Evolutionary conservation across 2,329 filamentous ascomycete genomes (phyloP), one percentile per base, ranked within the genome.

Genomic region (Phyllosticta capitalensis): DNA sequence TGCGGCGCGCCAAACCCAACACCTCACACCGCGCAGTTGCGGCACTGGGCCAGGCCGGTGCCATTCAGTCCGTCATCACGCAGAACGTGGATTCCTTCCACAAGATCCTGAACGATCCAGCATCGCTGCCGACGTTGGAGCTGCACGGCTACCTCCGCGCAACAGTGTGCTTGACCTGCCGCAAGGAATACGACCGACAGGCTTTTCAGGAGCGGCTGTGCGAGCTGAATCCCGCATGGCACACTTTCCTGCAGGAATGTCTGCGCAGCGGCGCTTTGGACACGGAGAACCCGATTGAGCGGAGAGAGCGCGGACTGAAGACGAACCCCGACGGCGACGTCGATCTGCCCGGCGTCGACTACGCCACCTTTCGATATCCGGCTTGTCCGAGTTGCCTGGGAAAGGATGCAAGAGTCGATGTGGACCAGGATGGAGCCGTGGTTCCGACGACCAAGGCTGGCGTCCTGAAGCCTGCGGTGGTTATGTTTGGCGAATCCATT

Each of bases 41-140:
- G 56, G 81, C 87, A 63, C 77, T 97, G 38, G 88, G 84, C 2
- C 74, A 81, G 4, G 76, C 94, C 64, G 92, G 91, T 2, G 74
- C 91, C 55, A 78, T 96, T 50, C 82, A 81, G 60, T 83, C 78
- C 57, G 89, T 96, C 61, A 85, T 99, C 65, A 97, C 94, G 49
- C 94, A 99, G 71, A 97, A 97, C 69, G 94, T 99, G 56, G 94
- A 99, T 75, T 96, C 91, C 2, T 95, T 99, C 71, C 94, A 99
- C 73, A 21, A 12, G 14, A 45, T 45, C 3, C 79, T 81, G 2
- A 76, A 76, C 61, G 88, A 90, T 0, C 92, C 96, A 72, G 89
- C 91, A 0, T 70, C 78, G 9, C 74, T 92, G 51, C 81, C 83
- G 5, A 94, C 89, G 9, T 77, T 95, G 52, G 92, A 97, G 73